Percentiles rank a stretch among this genome's conserved stretches.
Conservation (phyloP, 73 alveolate genomes). For the Paraurostyla sp. region DNA sequence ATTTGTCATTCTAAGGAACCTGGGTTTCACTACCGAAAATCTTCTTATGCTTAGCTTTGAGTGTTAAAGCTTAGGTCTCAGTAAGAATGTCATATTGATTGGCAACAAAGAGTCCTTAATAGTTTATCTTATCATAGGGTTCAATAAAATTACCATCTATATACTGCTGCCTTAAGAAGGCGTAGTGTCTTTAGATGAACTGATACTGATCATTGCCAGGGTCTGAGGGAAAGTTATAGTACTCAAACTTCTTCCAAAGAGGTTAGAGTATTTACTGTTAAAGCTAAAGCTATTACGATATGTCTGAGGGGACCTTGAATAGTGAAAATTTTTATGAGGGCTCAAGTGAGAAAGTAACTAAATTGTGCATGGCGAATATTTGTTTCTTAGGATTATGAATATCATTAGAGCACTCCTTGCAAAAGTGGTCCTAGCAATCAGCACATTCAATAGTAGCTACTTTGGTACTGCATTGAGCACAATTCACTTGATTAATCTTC, state of each 20-base stretch:
- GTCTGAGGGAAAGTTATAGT: slow-evolving; percentile 48
- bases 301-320: not conserved
- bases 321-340: not conserved
- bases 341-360: not conserved
- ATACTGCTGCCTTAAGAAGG: slow-evolving; percentile 30
- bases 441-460: slow-evolving; percentile 23
- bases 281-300: not conserved
- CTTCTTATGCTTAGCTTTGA: not conserved
- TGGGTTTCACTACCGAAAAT: not conserved
- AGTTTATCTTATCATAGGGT: not conserved
- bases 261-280: not conserved
- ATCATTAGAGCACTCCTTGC: slow-evolving; percentile 26
- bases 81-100: slow-evolving; percentile 49
- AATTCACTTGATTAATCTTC: slow-evolving; percentile 26
- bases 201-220: slow-evolving; percentile 12
- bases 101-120: slow-evolving; percentile 39
- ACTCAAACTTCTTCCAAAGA: slow-evolving; percentile 65
- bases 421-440: slow-evolving; percentile 50
- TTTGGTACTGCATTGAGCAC: not conserved
- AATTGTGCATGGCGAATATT: not conserved
- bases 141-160: slow-evolving; percentile 20
- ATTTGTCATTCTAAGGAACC: not conserved
- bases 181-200: not conserved
- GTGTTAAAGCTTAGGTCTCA: not conserved
- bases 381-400: not conserved